phyloP scores from a whole-genome alignment of 495 filamentous ascomycete species.

The Corynascus novoguineensis region DNA sequence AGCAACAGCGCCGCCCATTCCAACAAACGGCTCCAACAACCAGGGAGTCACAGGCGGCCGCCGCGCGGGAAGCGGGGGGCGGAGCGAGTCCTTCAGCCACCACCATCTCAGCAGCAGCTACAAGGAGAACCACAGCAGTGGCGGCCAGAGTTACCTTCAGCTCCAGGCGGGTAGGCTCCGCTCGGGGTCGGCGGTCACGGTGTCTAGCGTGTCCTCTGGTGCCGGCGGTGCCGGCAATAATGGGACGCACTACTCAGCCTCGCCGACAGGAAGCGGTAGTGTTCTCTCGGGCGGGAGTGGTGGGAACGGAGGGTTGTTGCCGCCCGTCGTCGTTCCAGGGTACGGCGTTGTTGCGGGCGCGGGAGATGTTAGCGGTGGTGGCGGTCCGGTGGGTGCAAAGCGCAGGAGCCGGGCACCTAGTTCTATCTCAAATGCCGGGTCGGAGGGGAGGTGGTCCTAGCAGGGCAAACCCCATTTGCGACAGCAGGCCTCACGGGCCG shows the following conservation, averaged over 20 bases:
- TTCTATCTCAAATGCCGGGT: slow-evolving; percentile 10
- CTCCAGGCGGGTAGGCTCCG: slow-evolving; percentile 9
- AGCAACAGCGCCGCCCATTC: slow-evolving; percentile 15
- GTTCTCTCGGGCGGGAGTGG: neutral
- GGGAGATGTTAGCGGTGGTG: neutral
- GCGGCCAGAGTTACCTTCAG: neutral
- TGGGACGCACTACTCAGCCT: slow-evolving; percentile 14
- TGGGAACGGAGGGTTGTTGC: slow-evolving; percentile 1
- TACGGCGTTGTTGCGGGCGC: neutral
- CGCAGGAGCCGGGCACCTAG: slow-evolving; percentile 24
- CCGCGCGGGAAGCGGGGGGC: neutral
- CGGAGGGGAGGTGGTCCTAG: slow-evolving; percentile 28
- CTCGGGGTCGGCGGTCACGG: slow-evolving; percentile 13
- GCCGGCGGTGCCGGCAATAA: neutral
- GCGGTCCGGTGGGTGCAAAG: neutral
- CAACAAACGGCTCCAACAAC: neutral
- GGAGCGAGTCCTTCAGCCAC: slow-evolving; percentile 8
- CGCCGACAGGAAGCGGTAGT: slow-evolving; percentile 20
- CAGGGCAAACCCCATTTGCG: neutral
- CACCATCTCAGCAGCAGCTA: slow-evolving; percentile 1
- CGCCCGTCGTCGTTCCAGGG: neutral
- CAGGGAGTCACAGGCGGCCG: neutral
- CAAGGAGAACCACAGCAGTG: slow-evolving; percentile 1
- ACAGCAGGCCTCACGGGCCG: neutral
- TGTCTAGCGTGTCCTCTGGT: neutral